A percentile compares a stretch with the other conserved stretches of the same genome.
phyloP scores from a whole-genome alignment of 441 rosid genomes.

The Brassica balearica region DNA sequence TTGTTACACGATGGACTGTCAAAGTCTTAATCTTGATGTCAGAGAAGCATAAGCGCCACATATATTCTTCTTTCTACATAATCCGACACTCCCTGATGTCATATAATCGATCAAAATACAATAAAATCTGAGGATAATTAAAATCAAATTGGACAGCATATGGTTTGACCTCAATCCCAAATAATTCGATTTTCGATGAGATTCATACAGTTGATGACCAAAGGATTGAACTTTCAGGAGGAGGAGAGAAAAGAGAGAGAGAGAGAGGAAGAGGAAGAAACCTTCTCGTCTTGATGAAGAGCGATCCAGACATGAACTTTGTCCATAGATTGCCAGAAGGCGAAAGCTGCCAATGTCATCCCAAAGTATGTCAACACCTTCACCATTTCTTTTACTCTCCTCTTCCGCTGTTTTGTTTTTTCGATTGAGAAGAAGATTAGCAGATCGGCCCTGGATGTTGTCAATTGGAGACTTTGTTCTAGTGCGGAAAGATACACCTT shows the following conservation, averaged over 20 bases:
- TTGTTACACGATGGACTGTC: not conserved
- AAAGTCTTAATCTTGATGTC: not conserved
- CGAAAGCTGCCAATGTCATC: slow-evolving; percentile 68
- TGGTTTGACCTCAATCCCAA: slow-evolving; percentile 30
- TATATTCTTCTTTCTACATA: too few relatives aligned
- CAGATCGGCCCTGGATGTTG: slow-evolving; percentile 18
- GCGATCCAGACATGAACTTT: slow-evolving; percentile 79
- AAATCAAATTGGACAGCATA: slow-evolving; percentile 3
- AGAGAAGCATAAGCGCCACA: too few relatives aligned
- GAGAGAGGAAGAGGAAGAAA: slow-evolving; percentile 11
- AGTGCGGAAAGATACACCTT: slow-evolving; percentile 6
- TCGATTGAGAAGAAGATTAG: slow-evolving; percentile 1
- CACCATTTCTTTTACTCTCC: too few relatives aligned
- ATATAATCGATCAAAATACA: not conserved
- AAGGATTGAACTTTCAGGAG: not conserved
- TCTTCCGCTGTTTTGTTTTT: not conserved
- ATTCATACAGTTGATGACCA: not conserved
- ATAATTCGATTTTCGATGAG: not conserved
- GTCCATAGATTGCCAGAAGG: slow-evolving; percentile 73
- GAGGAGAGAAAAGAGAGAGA: too few relatives aligned
- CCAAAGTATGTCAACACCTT: slow-evolving; percentile 59
- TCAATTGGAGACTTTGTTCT: slow-evolving; percentile 1
- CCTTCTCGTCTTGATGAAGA: slow-evolving; percentile 81
- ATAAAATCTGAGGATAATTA: not conserved
- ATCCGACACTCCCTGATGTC: not conserved